Evolutionary conservation across 495 filamentous ascomycete species (phyloP), one percentile per base, ranked within the genome.

Genomic region (Clavariopsis aquatica): DNA sequence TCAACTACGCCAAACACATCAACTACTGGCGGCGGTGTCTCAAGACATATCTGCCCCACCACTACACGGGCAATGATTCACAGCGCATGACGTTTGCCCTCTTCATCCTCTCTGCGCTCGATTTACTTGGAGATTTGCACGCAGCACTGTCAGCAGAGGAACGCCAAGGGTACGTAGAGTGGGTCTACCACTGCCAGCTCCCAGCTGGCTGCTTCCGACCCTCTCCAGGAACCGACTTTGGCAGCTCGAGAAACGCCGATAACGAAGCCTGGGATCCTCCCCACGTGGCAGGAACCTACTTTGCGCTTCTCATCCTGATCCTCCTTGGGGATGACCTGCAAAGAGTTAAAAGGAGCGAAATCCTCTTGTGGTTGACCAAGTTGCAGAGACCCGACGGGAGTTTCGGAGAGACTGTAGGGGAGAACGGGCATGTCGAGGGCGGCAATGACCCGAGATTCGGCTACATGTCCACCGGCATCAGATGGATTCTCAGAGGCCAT

Each of bases 11-110:
- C 26, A 84, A 81, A 49, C 94, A 98, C 75, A 80, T 93, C 71
- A 91, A 88, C 72, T 98, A 96, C 82, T 98, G 93, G 88, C 84
- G 91, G 64, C 87, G 92, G 72, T 96, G 92, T 68, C 83, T 93
- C 46, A 91, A 88, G 69, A 87, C 91, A 36, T 81, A 86, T 51
- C 85, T 98, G 4, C 94, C 94, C 1, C 80, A 82, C 55, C 80
- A 84, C 63, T 98, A 98, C 79, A 91, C 86, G 45, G 81, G 84
- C 71, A 93, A 87, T 73, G 94, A 98, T 76, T 89, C 89, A 56
- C 92, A 89, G 74, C 92, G 94, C 66, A 88, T 97, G 75, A 88
- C 87, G 1, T 84, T 98, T 20, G 91, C 88, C 60, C 96, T 87
- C 78, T 95, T 98, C 78, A 89, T 88, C 41, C 78, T 98, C 61